phyloP scores from a whole-genome alignment of 352 stramenopile genomes.

The Phytophthora crassamura region DNA sequence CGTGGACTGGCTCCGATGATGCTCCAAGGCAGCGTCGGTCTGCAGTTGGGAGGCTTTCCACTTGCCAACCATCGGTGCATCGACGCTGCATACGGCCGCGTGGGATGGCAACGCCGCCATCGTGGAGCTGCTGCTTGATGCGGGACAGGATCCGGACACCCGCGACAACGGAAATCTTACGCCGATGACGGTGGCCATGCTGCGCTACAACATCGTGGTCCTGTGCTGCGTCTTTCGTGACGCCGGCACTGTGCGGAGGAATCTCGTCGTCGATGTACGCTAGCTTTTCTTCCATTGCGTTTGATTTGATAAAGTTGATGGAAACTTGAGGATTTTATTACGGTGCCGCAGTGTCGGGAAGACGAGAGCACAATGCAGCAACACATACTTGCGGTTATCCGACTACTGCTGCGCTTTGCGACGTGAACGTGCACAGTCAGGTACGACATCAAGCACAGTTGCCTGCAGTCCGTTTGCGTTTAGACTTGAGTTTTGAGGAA shows the following conservation, averaged over 20 bases:
- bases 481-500: background rate
- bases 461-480: too few relatives aligned
- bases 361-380: slow-evolving; percentile 16
- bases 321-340: too few relatives aligned
- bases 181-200: slow-evolving; percentile 30
- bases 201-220: slow-evolving; percentile 34
- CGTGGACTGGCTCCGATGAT: too few relatives aligned
- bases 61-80: too few relatives aligned
- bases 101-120: slow-evolving; percentile 26
- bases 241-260: slow-evolving; percentile 20
- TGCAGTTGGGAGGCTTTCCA: too few relatives aligned
- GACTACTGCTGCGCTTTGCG: slow-evolving; percentile 15
- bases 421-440: slow-evolving; percentile 19
- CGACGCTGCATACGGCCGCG: slow-evolving; percentile 26
- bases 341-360: slow-evolving; percentile 24
- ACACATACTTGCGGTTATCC: slow-evolving; percentile 6
- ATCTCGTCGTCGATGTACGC: slow-evolving; percentile 33
- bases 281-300: too few relatives aligned
- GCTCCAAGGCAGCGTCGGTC: too few relatives aligned
- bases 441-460: too few relatives aligned
- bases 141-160: slow-evolving; percentile 30
- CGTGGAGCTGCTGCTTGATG: slow-evolving; percentile 23
- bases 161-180: slow-evolving; percentile 26
- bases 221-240: slow-evolving; percentile 39
- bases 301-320: too few relatives aligned